Evolutionary conservation across 1,139 yeast genomes (phyloP).

Genomic region (Zygosaccharomyces sapae): DNA sequence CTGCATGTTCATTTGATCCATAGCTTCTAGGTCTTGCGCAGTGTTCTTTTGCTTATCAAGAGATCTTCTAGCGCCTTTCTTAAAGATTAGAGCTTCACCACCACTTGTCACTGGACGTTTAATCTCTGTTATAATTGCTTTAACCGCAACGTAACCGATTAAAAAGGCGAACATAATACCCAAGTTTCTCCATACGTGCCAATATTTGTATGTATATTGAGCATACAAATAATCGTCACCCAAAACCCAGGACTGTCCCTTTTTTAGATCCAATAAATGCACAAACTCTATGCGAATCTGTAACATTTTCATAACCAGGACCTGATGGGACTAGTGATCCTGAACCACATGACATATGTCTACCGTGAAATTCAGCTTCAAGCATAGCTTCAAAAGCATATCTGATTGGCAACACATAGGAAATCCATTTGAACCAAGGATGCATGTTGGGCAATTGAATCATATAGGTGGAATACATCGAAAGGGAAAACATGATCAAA

Average conservation of each 20-base stretch:
- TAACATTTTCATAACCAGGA: slow-evolving; percentile 43
- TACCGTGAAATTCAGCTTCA: slow-evolving; percentile 54
- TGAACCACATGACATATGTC: slow-evolving; percentile 48
- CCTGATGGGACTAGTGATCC: slow-evolving; percentile 49
- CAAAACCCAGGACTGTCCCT: slow-evolving; percentile 41
- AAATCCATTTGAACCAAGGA: slow-evolving; percentile 64
- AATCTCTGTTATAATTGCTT: slow-evolving; percentile 40
- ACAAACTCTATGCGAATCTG: slow-evolving; percentile 46
- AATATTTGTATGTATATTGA: slow-evolving; percentile 40
- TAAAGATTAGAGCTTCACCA: slow-evolving; percentile 43
- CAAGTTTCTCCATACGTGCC: slow-evolving; percentile 49
- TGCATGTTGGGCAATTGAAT: slow-evolving; percentile 57
- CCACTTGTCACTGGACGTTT: slow-evolving; percentile 41
- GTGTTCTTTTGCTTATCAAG: slow-evolving; percentile 1
- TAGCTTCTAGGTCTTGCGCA: slow-evolving; percentile 24
- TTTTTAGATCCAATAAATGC: slow-evolving; percentile 45
- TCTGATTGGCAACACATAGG: slow-evolving; percentile 52
- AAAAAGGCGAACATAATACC: slow-evolving; percentile 46
- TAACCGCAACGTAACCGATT: slow-evolving; percentile 39
- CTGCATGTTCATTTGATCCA: slow-evolving; percentile 14
- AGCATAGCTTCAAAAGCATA: slow-evolving; percentile 58
- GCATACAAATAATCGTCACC: slow-evolving; percentile 44
- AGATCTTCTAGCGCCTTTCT: slow-evolving; percentile 31
- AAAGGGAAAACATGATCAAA: slow-evolving; percentile 44
- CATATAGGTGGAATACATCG: slow-evolving; percentile 53